Percentiles rank a stretch among this genome's conserved stretches.
These are phyloP conservation scores for Irpex rosettiformis DNA, from an alignment of 1,284 basidiomycete species.

Conservation along the genomic window DNA sequence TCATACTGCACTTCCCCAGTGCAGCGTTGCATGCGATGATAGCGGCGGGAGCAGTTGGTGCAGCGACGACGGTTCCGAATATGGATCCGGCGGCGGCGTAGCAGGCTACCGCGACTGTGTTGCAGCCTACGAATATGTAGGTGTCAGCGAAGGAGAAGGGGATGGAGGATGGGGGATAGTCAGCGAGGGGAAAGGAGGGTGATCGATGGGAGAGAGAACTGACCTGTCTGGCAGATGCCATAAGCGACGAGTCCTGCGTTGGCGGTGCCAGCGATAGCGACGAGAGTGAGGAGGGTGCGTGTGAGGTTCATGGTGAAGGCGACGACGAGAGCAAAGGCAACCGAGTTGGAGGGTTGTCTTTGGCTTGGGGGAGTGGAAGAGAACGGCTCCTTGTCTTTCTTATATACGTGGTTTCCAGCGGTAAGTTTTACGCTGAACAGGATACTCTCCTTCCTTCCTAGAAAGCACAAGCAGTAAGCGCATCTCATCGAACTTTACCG, in stretches of 20 bases:
- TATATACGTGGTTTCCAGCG: no score
- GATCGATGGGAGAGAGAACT: constrained; percentile 8
- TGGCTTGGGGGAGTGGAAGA: no score
- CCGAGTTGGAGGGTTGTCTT: no score
- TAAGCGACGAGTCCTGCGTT: constrained; percentile 42
- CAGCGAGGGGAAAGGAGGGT: not conserved
- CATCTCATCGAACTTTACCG: no score
- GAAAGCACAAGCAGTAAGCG: no score
- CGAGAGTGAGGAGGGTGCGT: constrained; percentile 15
- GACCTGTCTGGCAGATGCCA: constrained; percentile 47
- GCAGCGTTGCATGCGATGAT: constrained; percentile 48
- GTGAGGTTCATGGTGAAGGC: constrained; percentile 18
- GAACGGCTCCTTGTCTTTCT: no score
- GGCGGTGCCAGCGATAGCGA: constrained; percentile 19
- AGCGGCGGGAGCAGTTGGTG: constrained; percentile 36
- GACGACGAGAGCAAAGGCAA: no score
- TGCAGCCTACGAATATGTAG: constrained; percentile 57
- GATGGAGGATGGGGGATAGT: not conserved
- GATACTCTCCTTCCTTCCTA: no score
- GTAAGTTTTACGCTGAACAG: no score
- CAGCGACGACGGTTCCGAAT: constrained; percentile 46
- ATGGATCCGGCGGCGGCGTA: constrained; percentile 49
- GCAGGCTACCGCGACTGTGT: constrained; percentile 46
- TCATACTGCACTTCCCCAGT: constrained; percentile 37
- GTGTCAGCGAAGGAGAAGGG: no score